Evolutionary conservation across 331 rosid genomes (phyloP).

Genomic region (Malus hybrid): DNA sequence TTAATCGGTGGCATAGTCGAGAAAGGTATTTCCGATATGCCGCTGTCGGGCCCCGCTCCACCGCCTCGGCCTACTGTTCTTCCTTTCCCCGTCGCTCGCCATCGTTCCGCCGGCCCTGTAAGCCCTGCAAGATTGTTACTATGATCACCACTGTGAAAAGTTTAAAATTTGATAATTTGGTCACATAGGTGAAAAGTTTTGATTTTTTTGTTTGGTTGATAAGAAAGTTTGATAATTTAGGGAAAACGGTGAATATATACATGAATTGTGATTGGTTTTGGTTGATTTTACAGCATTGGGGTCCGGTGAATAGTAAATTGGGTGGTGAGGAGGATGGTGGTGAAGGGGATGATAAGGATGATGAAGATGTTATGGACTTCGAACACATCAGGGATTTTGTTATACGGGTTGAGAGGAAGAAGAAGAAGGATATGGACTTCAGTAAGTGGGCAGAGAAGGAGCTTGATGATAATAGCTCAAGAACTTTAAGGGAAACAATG

Average conservation of each 20-base stretch:
- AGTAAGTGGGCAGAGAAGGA: constrained; percentile 52
- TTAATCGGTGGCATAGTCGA: constrained; percentile 77
- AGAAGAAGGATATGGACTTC: constrained; percentile 53
- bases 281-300: constrained; percentile 68
- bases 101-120: constrained; percentile 89
- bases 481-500: constrained; percentile 10
- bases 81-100: constrained; percentile 92
- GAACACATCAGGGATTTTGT: constrained; percentile 47
- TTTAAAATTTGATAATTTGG: background rate
- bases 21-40: constrained; percentile 55
- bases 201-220: no score
- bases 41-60: constrained; percentile 13
- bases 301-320: constrained; percentile 35
- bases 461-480: background rate
- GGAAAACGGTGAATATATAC: background rate
- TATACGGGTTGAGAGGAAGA: constrained; percentile 57
- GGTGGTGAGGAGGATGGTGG: constrained; percentile 15
- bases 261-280: background rate
- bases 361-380: constrained; percentile 27
- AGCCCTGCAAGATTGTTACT: background rate
- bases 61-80: constrained; percentile 62
- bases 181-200: no score
- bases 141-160: background rate
- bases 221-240: background rate
- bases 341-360: constrained; percentile 10